Evolutionary conservation across 2,329 filamentous ascomycete species (phyloP), one percentile per base, ranked within the genome.

Genomic region (Zymoseptoria crescenta): DNA sequence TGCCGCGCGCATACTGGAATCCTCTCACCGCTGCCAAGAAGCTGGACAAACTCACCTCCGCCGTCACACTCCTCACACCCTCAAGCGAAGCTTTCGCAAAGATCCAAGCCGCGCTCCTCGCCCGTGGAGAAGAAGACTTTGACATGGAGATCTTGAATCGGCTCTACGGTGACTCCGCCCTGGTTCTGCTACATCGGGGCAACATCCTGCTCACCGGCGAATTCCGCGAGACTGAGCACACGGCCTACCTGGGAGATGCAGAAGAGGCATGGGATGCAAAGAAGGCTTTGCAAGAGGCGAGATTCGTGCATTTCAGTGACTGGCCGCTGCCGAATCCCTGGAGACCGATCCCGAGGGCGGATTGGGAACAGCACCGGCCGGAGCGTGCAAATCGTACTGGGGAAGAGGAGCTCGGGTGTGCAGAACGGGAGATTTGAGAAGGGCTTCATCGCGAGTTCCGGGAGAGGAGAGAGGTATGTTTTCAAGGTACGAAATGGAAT

Each of bases 71-170:
- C 3, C 74, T 88, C 49, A 75, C 84, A 53, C 87, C 87, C 0
- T 82, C 80, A 1, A 68, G 74, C 16, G 65, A 66, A 8, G 84
- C 87, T 57, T 80, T 83, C 59, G 65, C 72, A 53, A 60, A 65
- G 8, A 72, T 76, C 63, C 69, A 73, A 55, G 55, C 62, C 4
- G 62, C 64, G 7, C 71, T 76, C 49, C 54, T 59, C 7, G 60
- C 64, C 24, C 60, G 62, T n/a, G 52, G 29, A 8, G 66, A 68
- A 48, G 69, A 74, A 21, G 70, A 81, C 8, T 86, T 83, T 59
- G 86, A 88, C 61, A 88, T 88, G 85, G 85, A 88, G 65, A 75
- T 88, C 0, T 73, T 88, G 52, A 88, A 89, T 64, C 74, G 80
- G 9, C 79, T 85, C 6, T 88, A 86, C 63, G 76, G 74, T 1